These are phyloP conservation scores for Leavenworthia alabamica DNA, from an alignment of 345 rosid species.

Conservation along the genomic window DNA sequence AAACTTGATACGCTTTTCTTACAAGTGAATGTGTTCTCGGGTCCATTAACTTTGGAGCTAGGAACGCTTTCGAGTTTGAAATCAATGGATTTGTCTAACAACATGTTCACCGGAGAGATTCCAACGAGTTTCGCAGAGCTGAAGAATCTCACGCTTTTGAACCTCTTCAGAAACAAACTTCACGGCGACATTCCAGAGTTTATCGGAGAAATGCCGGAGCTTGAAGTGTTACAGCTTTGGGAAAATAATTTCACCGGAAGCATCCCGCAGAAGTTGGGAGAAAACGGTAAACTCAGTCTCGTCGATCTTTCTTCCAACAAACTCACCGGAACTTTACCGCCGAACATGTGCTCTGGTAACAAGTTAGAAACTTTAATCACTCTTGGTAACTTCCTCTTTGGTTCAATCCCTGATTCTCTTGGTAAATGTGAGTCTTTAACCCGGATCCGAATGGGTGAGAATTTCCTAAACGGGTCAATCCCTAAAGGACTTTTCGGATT, in stretches of 20 bases:
- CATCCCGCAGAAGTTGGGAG: constrained; percentile 58
- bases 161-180: constrained; percentile 78
- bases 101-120: constrained; percentile 70
- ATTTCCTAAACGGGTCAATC: constrained; percentile 76
- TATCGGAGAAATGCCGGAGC: constrained; percentile 61
- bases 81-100: constrained; percentile 86
- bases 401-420: constrained; percentile 66
- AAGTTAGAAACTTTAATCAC: constrained; percentile 63
- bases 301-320: constrained; percentile 84
- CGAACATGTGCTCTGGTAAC: constrained; percentile 64
- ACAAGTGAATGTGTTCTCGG: constrained; percentile 69
- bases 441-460: constrained; percentile 87
- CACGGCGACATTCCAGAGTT: constrained; percentile 77
- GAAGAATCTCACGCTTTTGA: constrained; percentile 63
- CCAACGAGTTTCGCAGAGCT: constrained; percentile 48
- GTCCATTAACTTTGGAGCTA: constrained; percentile 51
- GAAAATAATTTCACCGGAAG: constrained; percentile 82
- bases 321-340: constrained; percentile 67
- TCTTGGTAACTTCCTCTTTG: constrained; percentile 63
- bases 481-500: constrained; percentile 73
- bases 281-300: constrained; percentile 46
- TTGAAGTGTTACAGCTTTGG: constrained; percentile 85
- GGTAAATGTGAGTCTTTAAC: constrained; percentile 63
- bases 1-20: constrained; percentile 76
- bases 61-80: constrained; percentile 60